Conservation (phyloP, 805 yeast species). For the Kazachstania taianensis region DNA sequence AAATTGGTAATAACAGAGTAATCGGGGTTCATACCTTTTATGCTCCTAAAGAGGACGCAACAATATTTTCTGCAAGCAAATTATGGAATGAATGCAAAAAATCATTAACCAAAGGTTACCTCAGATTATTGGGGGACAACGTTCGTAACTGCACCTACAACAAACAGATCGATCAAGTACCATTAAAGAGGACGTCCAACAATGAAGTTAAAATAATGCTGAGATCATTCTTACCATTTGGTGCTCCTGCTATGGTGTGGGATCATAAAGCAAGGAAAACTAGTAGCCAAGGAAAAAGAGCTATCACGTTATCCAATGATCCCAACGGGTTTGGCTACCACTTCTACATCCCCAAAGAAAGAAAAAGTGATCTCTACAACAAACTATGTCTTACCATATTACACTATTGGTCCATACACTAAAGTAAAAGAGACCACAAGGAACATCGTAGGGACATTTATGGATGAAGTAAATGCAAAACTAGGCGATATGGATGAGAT, state of each 20-base stretch:
- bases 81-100: conserved; percentile 1
- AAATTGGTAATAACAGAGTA: neutral
- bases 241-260: conserved; percentile 2
- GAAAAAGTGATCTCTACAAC: conserved; percentile 1
- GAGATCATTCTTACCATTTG: conserved; percentile 4
- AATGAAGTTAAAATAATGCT: neutral
- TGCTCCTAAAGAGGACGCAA: conserved; percentile 4
- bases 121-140: conserved; percentile 1
- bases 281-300: neutral
- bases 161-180: neutral
- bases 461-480: neutral
- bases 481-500: neutral
- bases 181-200: neutral
- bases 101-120: conserved; percentile 1
- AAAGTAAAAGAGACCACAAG: neutral
- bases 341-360: conserved; percentile 5
- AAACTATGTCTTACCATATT: conserved; percentile 1
- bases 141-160: conserved; percentile 3
- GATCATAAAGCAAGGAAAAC: neutral
- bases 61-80: conserved; percentile 3
- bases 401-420: conserved; percentile 1
- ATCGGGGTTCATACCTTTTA: neutral
- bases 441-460: conserved; percentile 3
- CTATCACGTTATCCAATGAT: conserved; percentile 4
- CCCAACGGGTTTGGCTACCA: conserved; percentile 3